Conservation (phyloP, 805 yeast species). For the Candida fluviatilis region DNA sequence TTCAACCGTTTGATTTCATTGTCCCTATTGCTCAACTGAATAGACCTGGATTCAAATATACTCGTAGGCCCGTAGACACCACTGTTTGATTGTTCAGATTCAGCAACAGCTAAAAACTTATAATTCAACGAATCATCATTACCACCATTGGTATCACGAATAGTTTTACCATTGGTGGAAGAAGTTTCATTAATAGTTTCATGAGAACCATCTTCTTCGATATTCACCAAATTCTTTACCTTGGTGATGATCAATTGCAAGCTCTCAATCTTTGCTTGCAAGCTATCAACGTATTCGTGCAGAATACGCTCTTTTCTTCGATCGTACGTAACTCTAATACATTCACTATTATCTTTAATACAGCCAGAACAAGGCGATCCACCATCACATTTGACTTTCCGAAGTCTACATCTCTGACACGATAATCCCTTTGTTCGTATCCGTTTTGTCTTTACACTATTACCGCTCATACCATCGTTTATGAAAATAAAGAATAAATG, state of each 20-base stretch:
- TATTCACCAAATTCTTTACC: background rate
- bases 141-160: background rate
- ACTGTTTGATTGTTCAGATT: background rate
- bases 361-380: slow-evolving; percentile 7
- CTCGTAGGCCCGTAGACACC: slow-evolving; percentile 4
- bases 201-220: background rate
- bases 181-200: background rate
- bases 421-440: slow-evolving; percentile 2
- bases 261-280: slow-evolving; percentile 1
- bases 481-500: too few relatives aligned
- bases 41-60: slow-evolving; percentile 3
- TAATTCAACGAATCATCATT: background rate
- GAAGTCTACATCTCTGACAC: slow-evolving; percentile 3
- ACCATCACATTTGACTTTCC: slow-evolving; percentile 7
- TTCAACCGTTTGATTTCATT: slow-evolving; percentile 22
- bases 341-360: slow-evolving; percentile 4
- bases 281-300: slow-evolving; percentile 6
- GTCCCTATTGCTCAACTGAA: slow-evolving; percentile 1
- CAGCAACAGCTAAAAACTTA: background rate
- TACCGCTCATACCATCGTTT: too few relatives aligned
- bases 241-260: background rate
- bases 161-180: background rate
- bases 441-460: background rate
- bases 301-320: slow-evolving; percentile 7
- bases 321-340: slow-evolving; percentile 6